phyloP scores from a whole-genome alignment of 345 rosid species.

The Salix suchowensis region DNA sequence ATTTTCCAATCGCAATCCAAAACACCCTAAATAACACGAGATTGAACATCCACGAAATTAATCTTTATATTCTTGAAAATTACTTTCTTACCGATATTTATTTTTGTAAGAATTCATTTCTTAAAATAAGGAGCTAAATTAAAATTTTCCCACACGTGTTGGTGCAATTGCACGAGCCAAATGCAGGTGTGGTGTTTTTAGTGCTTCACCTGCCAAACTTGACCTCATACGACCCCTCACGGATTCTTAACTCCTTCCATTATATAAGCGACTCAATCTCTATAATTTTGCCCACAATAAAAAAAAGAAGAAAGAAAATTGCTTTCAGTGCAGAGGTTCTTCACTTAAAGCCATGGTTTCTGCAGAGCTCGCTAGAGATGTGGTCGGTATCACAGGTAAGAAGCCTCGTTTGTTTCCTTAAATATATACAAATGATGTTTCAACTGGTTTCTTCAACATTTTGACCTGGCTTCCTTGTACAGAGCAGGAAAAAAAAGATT shows the following conservation, averaged over 20 bases:
- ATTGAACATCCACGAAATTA: no score
- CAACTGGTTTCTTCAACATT: neutral
- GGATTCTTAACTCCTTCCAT: neutral
- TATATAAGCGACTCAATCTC: neutral
- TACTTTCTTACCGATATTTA: neutral
- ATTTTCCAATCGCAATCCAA: no score
- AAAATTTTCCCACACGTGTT: neutral
- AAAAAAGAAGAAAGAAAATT: neutral
- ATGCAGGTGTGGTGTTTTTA: no score
- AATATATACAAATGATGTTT: neutral
- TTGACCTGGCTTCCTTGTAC: conserved; percentile 23
- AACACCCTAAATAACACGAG: no score
- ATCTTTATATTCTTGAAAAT: no score
- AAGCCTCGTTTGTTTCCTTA: neutral
- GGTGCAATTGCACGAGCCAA: neutral
- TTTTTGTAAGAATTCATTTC: neutral
- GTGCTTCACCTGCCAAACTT: conserved; percentile 7
- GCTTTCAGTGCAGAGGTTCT: neutral
- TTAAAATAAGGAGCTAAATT: no score
- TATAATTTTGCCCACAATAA: neutral
- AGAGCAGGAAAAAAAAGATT: neutral
- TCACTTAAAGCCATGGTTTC: conserved; percentile 42
- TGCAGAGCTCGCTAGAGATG: conserved; percentile 40
- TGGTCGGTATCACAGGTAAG: conserved; percentile 60
- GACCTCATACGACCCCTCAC: neutral